Base-by-base conservation (phyloP, 352 stramenopile species). In the Pythium aristosporum region DNA sequence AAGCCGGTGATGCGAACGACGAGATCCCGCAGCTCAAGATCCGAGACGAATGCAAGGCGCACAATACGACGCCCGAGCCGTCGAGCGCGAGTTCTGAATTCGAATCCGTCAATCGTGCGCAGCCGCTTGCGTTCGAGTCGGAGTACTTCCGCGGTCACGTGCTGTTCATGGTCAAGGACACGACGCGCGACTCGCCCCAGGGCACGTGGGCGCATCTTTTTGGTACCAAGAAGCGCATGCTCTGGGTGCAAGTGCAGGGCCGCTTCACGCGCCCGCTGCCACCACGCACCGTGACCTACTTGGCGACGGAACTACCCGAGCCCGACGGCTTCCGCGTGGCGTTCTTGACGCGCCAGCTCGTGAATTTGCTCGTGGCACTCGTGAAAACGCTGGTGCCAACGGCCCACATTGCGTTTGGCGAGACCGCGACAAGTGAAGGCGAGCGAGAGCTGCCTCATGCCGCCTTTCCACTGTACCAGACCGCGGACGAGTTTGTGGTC, bases 171-270 rank as follows among this genome's bases (percentile, higher is more conserved):
- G 73, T 79, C 55, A 80, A 60, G 49, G 58, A 47, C 50, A 39
- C 34, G 8, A 39, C 3, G 3, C 34, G 11, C 52, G 51, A 46
- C 13, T 20, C 25, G 0, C 28, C 18, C 13, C 15, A 9, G n/a
- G 41, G 54, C 13, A 54, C 54, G 28, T 87, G 75, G 77, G 50
- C 39, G 11, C 69, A 72, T 5, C 49, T 82, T 13, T 87, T 87
- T 47, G 65, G 53, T 2, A 57, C 54, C 55, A 82, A 76, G 41
- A 67, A 67, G 51, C 68, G 69, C 5, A 67, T 60, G 60, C 60
- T 87, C n/a, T 79, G 74, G 62, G 63, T 93, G 23, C 82, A 89
- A 36, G 48, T 91, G 0, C 82, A 93, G 52, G 84, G 82, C 2
- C 69, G 62, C 12, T 90, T 93, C 61, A 90, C 77, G 58, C 67